Evolutionary conservation across 2,329 filamentous ascomycete species (phyloP).

Genomic region (Dendrostoma leiphaemia): DNA sequence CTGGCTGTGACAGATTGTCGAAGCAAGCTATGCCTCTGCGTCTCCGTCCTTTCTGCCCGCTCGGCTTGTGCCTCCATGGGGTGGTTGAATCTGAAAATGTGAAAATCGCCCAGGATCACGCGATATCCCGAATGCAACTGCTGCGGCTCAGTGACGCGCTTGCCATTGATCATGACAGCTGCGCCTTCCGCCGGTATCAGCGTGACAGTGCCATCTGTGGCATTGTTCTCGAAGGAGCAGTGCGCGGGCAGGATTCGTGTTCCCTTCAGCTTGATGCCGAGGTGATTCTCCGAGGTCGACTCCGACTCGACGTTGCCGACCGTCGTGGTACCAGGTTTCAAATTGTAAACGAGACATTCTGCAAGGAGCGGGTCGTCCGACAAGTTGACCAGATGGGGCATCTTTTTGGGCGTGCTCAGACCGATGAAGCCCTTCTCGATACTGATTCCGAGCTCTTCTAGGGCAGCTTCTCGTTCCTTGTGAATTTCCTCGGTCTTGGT

Average conservation of each 20-base stretch:
- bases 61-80: constrained; percentile 94
- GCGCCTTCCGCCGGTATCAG: constrained; percentile 87
- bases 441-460: constrained; percentile 96
- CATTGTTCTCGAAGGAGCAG: constrained; percentile 82
- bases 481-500: constrained; percentile 95
- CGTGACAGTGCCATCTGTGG: constrained; percentile 83
- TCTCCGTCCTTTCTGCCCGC: constrained; percentile 60
- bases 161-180: constrained; percentile 96
- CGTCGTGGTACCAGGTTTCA: constrained; percentile 91
- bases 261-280: constrained; percentile 91
- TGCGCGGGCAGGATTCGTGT: constrained; percentile 90
- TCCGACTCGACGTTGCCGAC: constrained; percentile 95
- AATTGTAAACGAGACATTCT: constrained; percentile 95
- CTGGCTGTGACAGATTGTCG: constrained; percentile 74
- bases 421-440: constrained; percentile 98
- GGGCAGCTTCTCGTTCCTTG: constrained; percentile 89
- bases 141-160: constrained; percentile 81
- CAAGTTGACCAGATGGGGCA: constrained; percentile 97
- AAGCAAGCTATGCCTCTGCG: constrained; percentile 75
- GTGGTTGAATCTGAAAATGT: constrained; percentile 98
- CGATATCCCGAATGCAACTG: constrained; percentile 88
- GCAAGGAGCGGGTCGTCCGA: constrained; percentile 92
- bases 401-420: constrained; percentile 94
- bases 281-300: constrained; percentile 68
- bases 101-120: constrained; percentile 95